Percentiles rank a stretch among this genome's conserved stretches.
Evolutionary conservation across 2,329 filamentous ascomycete genomes (phyloP).

Genomic region (Pseudocercospora fuligena): DNA sequence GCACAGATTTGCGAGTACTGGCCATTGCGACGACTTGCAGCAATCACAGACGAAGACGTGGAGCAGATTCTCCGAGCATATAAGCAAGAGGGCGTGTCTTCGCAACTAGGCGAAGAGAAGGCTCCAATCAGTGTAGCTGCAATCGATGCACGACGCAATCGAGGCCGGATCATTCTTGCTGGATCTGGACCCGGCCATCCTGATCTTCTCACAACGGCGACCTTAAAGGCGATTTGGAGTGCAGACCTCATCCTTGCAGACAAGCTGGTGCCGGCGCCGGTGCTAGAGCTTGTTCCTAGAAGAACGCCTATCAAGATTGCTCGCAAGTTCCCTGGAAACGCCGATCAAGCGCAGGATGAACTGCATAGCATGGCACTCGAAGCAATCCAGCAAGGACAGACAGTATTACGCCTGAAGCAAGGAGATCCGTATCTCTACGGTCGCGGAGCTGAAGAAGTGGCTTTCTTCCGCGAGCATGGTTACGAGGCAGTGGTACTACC

Average conservation of each 20-base stretch:
- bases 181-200: conserved; percentile 93
- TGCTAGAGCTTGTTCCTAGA: conserved; percentile 87
- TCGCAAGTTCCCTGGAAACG: conserved; percentile 96
- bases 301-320: conserved; percentile 89
- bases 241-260: conserved; percentile 83
- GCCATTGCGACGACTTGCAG: conserved; percentile 81
- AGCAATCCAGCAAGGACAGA: conserved; percentile 70
- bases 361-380: conserved; percentile 77
- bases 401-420: conserved; percentile 89
- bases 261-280: conserved; percentile 81
- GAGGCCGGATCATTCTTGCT: conserved; percentile 81
- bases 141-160: conserved; percentile 41
- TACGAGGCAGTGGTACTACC: conserved; percentile 74
- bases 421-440: conserved; percentile 97
- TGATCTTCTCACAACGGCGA: conserved; percentile 83
- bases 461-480: conserved; percentile 77
- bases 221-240: conserved; percentile 73
- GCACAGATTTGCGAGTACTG: conserved; percentile 98
- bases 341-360: conserved; percentile 90
- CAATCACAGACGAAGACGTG: conserved; percentile 79
- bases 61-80: conserved; percentile 77
- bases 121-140: conserved; percentile 34
- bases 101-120: conserved; percentile 37
- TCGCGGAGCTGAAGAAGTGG: conserved; percentile 88
- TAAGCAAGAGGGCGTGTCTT: conserved; percentile 46